phyloP scores from a whole-genome alignment of 345 rosid species.

The Dovyalis caffra region DNA sequence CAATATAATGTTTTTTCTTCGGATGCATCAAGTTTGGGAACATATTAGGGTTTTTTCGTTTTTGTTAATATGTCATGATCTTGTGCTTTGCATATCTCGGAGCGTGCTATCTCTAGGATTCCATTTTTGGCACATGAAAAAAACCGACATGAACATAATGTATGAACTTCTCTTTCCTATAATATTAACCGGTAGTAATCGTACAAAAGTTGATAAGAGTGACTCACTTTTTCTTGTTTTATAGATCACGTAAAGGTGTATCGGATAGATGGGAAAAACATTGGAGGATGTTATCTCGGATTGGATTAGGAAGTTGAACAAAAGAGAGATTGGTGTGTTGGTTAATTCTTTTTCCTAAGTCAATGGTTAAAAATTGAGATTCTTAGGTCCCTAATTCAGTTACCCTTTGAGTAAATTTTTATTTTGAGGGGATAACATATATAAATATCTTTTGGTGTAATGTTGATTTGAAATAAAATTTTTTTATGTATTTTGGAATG shows the following conservation, averaged over 20 bases:
- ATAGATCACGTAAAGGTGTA: constrained; percentile 78
- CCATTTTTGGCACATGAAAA: constrained; percentile 69
- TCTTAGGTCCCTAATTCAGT: not conserved
- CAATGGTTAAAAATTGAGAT: not conserved
- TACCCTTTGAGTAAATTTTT: not conserved
- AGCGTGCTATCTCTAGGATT: constrained; percentile 53
- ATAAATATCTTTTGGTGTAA: not conserved
- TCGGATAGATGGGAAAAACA: constrained; percentile 56
- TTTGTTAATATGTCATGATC: not conserved
- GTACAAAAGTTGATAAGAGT: not conserved
- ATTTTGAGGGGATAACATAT: not conserved
- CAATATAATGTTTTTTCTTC: not conserved
- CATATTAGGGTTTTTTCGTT: not conserved
- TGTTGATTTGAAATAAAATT: not conserved
- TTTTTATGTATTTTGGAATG: not conserved
- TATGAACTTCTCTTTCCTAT: constrained; percentile 29
- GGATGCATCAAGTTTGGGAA: not conserved
- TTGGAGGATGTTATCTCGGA: constrained; percentile 67
- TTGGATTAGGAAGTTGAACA: constrained; percentile 58
- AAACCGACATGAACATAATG: constrained; percentile 84
- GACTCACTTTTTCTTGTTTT: constrained; percentile 10
- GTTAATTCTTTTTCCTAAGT: not conserved
- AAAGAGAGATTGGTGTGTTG: constrained; percentile 68
- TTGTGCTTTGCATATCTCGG: constrained; percentile 49
- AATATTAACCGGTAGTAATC: not conserved